phyloP scores from a whole-genome alignment of 768 basidiomycete species.

The Calocybe cyanea region DNA sequence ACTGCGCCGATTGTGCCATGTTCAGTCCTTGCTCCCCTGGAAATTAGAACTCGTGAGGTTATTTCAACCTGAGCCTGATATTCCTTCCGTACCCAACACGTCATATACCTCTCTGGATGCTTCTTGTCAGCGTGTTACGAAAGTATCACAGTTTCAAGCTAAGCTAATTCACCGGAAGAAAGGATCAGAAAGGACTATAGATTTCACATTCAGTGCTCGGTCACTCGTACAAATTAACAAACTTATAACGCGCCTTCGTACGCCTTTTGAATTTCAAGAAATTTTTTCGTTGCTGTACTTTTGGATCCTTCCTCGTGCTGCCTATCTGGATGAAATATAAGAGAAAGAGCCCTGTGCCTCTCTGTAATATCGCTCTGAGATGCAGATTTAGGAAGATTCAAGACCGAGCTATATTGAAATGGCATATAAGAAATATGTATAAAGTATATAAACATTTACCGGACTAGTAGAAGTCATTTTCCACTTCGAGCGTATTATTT shows the following conservation, averaged over 20 bases:
- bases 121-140: background rate
- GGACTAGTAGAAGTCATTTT: constrained; percentile 22
- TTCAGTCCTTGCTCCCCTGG: constrained; percentile 34
- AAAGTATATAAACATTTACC: constrained; percentile 2
- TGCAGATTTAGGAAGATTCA: constrained; percentile 66
- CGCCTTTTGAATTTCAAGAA: constrained; percentile 77
- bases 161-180: constrained; percentile 47
- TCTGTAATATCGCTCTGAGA: constrained; percentile 71
- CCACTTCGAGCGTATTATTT: background rate
- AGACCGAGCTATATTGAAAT: constrained; percentile 49
- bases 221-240: background rate
- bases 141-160: background rate
- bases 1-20: constrained; percentile 39
- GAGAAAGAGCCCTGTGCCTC: constrained; percentile 64
- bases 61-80: too few species aligned
- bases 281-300: constrained; percentile 59
- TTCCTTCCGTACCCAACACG: constrained; percentile 44
- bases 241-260: constrained; percentile 60
- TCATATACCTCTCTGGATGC: constrained; percentile 67
- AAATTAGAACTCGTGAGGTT: background rate
- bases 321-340: constrained; percentile 84
- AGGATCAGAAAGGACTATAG: constrained; percentile 65
- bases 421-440: background rate
- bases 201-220: background rate
- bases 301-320: constrained; percentile 57